phyloP scores from a whole-genome alignment of 192 early-diverging fungal species.

The Rhizophagus sp. region DNA sequence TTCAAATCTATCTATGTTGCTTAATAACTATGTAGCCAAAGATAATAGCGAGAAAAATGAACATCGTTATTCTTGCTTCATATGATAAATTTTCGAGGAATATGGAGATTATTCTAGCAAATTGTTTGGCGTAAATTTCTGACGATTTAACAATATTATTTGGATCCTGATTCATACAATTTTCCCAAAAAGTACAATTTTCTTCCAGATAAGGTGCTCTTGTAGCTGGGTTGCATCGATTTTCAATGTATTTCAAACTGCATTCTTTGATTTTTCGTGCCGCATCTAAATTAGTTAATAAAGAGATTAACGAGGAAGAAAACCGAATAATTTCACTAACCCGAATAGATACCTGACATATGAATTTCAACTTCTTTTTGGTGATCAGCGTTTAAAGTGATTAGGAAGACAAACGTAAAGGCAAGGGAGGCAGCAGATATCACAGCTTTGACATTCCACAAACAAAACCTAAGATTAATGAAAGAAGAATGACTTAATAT shows the following conservation, averaged over 20 bases:
- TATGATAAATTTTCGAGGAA: background rate
- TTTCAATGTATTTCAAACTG: background rate
- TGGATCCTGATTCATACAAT: constrained; percentile 6
- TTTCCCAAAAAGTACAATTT: constrained; percentile 2
- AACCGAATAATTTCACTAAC: background rate
- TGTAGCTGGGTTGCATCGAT: background rate
- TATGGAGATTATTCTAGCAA: background rate
- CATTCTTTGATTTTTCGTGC: background rate
- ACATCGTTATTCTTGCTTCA: background rate
- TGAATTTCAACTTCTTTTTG: background rate
- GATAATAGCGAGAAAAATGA: background rate
- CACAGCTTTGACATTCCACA: background rate
- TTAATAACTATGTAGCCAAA: background rate
- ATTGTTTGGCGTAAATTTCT: background rate
- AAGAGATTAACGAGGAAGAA: background rate
- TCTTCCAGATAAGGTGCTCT: constrained; percentile 5
- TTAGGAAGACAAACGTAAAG: background rate
- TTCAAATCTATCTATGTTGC: background rate
- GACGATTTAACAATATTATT: background rate
- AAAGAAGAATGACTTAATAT: background rate
- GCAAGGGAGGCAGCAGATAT: background rate
- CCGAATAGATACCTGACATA: background rate
- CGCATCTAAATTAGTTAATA: background rate
- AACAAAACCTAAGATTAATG: background rate
- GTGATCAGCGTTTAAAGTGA: background rate